Evolutionary conservation across 1,284 basidiomycete genomes (phyloP), one percentile per base, ranked within the genome.

Genomic region (Sporisorium scitamineum): DNA sequence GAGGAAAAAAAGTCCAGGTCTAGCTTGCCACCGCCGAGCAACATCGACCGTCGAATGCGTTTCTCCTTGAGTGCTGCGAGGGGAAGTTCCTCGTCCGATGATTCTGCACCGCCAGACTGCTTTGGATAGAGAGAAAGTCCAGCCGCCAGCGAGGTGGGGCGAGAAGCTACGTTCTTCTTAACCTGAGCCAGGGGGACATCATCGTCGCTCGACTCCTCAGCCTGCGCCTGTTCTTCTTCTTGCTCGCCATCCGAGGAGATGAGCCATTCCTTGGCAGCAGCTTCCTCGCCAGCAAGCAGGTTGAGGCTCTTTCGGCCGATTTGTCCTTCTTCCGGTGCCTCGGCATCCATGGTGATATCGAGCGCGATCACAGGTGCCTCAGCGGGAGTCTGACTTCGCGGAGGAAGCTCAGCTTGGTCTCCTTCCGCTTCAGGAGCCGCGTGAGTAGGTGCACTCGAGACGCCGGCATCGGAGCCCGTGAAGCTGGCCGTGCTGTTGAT

Each of bases 31-130:
- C 66, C 62, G 16, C 72, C 75, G 2, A 75, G 44, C 37, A 67
- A 20, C 67, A 58, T 67, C 26, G 70, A 70, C 39, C 67, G 66
- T 22, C 64, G 54, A 20, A 73, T 61, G 39, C 76, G 69, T 55
- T 78, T 81, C 48, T 79, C 72, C 45, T 76, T 75, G 29, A 81
- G 61, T 18, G 78, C 78, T 18, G 79, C 79, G 1, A 81, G 66
- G 2, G 79, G 75, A 24, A 81, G 41, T 41, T 80, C 79, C 41
- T 81, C 79, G 29, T 81, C 79, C 7, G 76, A 78, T 5, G 78
- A 80, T 0, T 77, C 75, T n/a, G 57, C 70, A 5, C 61, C 31
- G 54, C 60, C 47, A 2, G 58, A 32, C 27, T 41, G 27, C 4
- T 37, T 42, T 4, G 61, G 37, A 9, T 54, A 14, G 11, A 71